These are phyloP conservation scores for Pseudovirgaria hyperparasitica DNA, from an alignment of 2,329 filamentous ascomycete species.

Conservation along the genomic window DNA sequence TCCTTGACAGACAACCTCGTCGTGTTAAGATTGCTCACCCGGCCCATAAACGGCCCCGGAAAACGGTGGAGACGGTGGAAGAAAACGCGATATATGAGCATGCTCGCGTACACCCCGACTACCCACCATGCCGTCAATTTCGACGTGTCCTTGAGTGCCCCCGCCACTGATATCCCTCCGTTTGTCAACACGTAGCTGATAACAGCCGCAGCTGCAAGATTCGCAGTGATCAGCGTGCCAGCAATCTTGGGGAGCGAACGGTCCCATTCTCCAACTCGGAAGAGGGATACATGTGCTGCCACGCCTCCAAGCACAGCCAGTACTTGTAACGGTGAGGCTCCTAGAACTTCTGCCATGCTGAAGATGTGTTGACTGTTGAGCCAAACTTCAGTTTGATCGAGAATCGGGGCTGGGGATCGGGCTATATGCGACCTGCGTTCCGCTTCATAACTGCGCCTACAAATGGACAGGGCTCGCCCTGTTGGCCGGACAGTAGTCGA, in stretches of 20 bases:
- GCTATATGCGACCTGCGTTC: too few species aligned
- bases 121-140: slow-evolving; percentile 12
- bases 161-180: slow-evolving; percentile 4
- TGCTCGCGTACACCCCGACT: slow-evolving; percentile 15
- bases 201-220: slow-evolving; percentile 9
- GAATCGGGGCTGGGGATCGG: too few species aligned
- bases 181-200: slow-evolving; percentile 10
- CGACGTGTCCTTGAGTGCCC: slow-evolving; percentile 6
- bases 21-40: slow-evolving; percentile 26
- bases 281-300: too few species aligned
- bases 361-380: too few species aligned
- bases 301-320: too few species aligned
- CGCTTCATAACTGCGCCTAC: too few species aligned
- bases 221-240: slow-evolving; percentile 7
- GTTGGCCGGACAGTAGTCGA: too few species aligned
- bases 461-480: too few species aligned
- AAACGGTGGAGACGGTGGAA: slow-evolving; percentile 28
- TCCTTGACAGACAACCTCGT: slow-evolving; percentile 12
- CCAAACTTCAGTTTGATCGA: too few species aligned
- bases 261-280: slow-evolving; percentile 17
- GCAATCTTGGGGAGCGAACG: slow-evolving; percentile 9
- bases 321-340: too few species aligned
- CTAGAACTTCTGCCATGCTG: too few species aligned
- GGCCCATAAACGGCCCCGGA: slow-evolving; percentile 24
- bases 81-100: slow-evolving; percentile 25